Percentiles rank a stretch among this genome's conserved stretches.
These are phyloP conservation scores for Rutstroemia sp. DNA, from an alignment of 2,329 filamentous ascomycete species.

Conservation along the genomic window DNA sequence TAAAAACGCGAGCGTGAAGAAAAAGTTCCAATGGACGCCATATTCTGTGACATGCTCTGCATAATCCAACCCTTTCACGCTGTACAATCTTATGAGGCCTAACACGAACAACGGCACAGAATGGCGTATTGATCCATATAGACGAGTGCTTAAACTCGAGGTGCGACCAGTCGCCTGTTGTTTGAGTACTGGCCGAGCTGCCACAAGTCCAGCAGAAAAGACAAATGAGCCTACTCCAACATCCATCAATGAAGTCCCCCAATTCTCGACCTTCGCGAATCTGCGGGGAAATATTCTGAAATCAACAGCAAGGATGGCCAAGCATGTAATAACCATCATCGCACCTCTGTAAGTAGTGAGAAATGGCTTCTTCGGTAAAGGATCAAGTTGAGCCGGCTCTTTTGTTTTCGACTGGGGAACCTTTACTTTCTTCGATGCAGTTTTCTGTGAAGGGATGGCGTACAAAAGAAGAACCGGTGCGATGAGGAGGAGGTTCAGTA, in stretches of 20 bases:
- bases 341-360: conserved; percentile 83
- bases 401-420: conserved; percentile 36
- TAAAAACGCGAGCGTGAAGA: conserved; percentile 87
- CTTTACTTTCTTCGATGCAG: conserved; percentile 41
- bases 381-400: conserved; percentile 33
- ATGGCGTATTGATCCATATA: conserved; percentile 65
- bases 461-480: conserved; percentile 59
- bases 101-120: conserved; percentile 75
- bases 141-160: conserved; percentile 46
- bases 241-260: conserved; percentile 99
- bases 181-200: conserved; percentile 71
- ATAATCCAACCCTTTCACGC: conserved; percentile 91
- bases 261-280: conserved; percentile 98
- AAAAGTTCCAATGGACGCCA: conserved; percentile 99
- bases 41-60: conserved; percentile 97
- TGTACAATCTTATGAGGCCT: conserved; percentile 73
- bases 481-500: conserved; percentile 68
- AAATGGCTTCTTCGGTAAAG: conserved; percentile 79
- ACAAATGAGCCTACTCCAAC: conserved; percentile 96
- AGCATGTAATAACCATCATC: conserved; percentile 85
- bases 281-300: conserved; percentile 87
- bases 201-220: conserved; percentile 88
- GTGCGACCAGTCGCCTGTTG: conserved; percentile 47
- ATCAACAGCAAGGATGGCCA: conserved; percentile 94
- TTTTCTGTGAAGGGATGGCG: conserved; percentile 35